phyloP scores from a whole-genome alignment of 2,329 filamentous ascomycete species.

The Pestalotiopsis sp. region DNA sequence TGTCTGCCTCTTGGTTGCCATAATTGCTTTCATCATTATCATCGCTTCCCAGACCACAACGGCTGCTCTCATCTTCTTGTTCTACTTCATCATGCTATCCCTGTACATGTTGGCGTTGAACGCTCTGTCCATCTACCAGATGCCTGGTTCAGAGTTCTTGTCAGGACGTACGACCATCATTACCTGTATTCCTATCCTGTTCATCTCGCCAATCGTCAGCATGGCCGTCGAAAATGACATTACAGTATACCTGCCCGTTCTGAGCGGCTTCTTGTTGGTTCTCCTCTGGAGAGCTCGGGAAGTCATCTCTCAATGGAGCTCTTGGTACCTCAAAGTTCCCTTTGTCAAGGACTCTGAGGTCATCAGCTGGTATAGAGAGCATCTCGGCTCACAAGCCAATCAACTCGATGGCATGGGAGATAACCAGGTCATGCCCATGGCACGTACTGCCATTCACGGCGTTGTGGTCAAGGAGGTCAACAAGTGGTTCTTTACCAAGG shows the following conservation, averaged over 20 bases:
- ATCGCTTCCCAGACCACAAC: not conserved
- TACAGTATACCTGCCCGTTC: constrained; percentile 1
- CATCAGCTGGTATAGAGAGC: constrained; percentile 3
- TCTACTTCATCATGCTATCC: constrained; percentile 11
- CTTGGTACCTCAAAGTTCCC: constrained; percentile 7
- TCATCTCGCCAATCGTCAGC: constrained; percentile 7
- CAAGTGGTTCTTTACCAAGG: constrained; percentile 1
- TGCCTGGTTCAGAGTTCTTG: constrained; percentile 3
- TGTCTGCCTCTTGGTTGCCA: not conserved
- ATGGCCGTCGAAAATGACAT: not conserved
- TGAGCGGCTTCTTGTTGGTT: not conserved
- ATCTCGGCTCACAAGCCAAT: not conserved
- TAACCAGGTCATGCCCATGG: constrained; percentile 8
- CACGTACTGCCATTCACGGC: not conserved
- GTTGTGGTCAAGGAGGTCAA: constrained; percentile 4
- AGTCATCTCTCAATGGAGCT: not conserved
- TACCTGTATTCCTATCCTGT: constrained; percentile 8
- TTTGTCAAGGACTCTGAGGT: constrained; percentile 4
- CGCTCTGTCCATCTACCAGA: constrained; percentile 9
- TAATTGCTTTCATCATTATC: constrained; percentile 5
- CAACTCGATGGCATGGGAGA: not conserved
- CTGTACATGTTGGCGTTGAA: constrained; percentile 2
- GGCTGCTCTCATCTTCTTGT: constrained; percentile 1
- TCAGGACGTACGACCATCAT: constrained; percentile 5
- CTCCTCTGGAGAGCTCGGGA: not conserved